Evolutionary conservation across 2,329 filamentous ascomycete genomes (phyloP).

Genomic region (Penicillium sp.): DNA sequence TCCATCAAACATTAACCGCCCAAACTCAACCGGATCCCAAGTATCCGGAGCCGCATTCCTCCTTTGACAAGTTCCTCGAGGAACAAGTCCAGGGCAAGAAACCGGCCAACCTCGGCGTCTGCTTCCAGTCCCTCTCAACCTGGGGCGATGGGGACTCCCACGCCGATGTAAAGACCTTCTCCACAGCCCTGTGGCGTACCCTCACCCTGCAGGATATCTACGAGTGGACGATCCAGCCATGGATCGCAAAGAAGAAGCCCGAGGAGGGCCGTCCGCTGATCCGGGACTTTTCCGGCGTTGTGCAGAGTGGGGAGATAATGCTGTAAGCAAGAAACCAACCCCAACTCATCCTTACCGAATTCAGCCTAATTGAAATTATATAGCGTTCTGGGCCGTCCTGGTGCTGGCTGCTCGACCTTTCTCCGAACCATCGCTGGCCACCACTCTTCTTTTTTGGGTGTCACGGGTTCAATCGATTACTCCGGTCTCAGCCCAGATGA

Average conservation of each 20-base stretch:
- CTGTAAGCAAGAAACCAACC: slow-evolving; percentile 34
- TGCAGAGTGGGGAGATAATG: slow-evolving; percentile 65
- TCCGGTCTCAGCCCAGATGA: slow-evolving; percentile 63
- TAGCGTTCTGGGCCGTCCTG: slow-evolving; percentile 62
- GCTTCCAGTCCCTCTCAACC: slow-evolving; percentile 69
- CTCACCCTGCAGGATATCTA: slow-evolving; percentile 70
- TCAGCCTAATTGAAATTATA: background rate
- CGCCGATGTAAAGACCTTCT: slow-evolving; percentile 64
- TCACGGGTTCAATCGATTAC: slow-evolving; percentile 66
- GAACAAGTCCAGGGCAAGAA: slow-evolving; percentile 65
- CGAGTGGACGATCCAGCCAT: slow-evolving; percentile 52
- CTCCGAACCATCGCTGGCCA: slow-evolving; percentile 68
- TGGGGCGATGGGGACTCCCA: slow-evolving; percentile 63
- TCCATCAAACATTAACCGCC: slow-evolving; percentile 30
- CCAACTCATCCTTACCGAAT: background rate
- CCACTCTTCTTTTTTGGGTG: slow-evolving; percentile 58
- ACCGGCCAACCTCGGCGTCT: slow-evolving; percentile 68
- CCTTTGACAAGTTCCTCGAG: slow-evolving; percentile 65
- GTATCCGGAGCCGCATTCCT: slow-evolving; percentile 52
- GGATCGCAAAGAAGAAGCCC: slow-evolving; percentile 41
- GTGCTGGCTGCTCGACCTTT: slow-evolving; percentile 69
- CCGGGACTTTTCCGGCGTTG: slow-evolving; percentile 62
- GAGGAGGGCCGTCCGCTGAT: slow-evolving; percentile 53
- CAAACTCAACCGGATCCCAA: slow-evolving; percentile 8
- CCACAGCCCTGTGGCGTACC: slow-evolving; percentile 68